Evolutionary conservation across 192 early-diverging fungal genomes (phyloP).

Genomic region (Linnemannia elongata): DNA sequence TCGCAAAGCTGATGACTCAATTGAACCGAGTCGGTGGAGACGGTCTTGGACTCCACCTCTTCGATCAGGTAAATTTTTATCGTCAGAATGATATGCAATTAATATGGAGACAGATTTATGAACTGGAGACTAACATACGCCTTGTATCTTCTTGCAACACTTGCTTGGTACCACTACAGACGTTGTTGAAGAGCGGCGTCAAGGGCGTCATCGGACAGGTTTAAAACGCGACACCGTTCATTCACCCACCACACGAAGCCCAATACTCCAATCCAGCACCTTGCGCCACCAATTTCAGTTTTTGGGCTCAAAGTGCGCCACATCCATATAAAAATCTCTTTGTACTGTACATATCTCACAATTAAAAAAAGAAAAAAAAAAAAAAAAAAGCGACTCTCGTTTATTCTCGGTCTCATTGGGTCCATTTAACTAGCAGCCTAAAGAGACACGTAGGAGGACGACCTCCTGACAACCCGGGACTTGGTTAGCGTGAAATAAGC

Average conservation of each 20-base stretch:
- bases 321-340: background rate
- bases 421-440: background rate
- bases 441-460: background rate
- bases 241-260: background rate
- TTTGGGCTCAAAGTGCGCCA: background rate
- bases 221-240: background rate
- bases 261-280: background rate
- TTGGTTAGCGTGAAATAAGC: background rate
- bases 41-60: slow-evolving; percentile 37
- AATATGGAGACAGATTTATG: too few relatives aligned
- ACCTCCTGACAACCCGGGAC: background rate
- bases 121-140: background rate
- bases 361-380: background rate
- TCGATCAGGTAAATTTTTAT: slow-evolving; percentile 31
- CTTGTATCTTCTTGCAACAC: background rate
- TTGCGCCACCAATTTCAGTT: background rate
- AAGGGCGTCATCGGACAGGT: slow-evolving; percentile 11
- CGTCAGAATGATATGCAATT: background rate
- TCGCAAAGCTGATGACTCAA: slow-evolving; percentile 65
- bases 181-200: slow-evolving; percentile 21
- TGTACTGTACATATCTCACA: slow-evolving; percentile 6
- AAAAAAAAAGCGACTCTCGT: background rate
- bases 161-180: background rate
- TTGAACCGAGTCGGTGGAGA: slow-evolving; percentile 65
- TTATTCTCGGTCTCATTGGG: background rate